Conservation (phyloP, 2,329 filamentous ascomycete species). For the Fusarium foetens region DNA sequence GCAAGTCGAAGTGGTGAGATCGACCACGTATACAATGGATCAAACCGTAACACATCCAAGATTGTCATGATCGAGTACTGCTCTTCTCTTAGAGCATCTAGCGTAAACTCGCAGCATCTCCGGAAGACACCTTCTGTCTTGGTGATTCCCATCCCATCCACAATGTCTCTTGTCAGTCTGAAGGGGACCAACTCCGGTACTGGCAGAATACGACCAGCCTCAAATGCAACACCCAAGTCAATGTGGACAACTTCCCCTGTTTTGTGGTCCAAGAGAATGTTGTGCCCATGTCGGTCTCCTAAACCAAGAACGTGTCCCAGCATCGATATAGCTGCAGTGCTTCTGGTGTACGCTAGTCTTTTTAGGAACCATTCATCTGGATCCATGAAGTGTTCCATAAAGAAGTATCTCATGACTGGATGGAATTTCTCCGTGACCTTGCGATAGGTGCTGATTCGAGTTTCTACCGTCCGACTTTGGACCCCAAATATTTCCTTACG, state of each 20-base stretch:
- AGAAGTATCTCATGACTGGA: slow-evolving; percentile 96
- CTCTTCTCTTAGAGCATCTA: slow-evolving; percentile 94
- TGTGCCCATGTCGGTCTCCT: slow-evolving; percentile 94
- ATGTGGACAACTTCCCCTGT: slow-evolving; percentile 97
- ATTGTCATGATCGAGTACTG: slow-evolving; percentile 99
- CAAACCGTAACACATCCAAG: slow-evolving; percentile 95
- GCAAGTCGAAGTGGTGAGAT: slow-evolving; percentile 76
- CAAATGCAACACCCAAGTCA: slow-evolving; percentile 95
- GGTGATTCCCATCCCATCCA: slow-evolving; percentile 96
- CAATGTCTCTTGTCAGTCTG: slow-evolving; percentile 89
- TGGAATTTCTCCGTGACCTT: slow-evolving; percentile 84
- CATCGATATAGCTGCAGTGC: slow-evolving; percentile 94
- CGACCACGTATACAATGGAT: slow-evolving; percentile 96
- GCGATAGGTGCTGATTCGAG: slow-evolving; percentile 78
- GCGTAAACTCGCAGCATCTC: slow-evolving; percentile 97
- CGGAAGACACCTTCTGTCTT: slow-evolving; percentile 96
- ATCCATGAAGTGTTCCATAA: slow-evolving; percentile 92
- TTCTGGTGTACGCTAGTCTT: slow-evolving; percentile 89
- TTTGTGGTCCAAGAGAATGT: slow-evolving; percentile 90
- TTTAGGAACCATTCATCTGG: slow-evolving; percentile 96
- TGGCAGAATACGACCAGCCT: slow-evolving; percentile 93
- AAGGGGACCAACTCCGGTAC: slow-evolving; percentile 97
- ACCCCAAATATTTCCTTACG: slow-evolving; percentile 82
- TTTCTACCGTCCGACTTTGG: slow-evolving; percentile 74
- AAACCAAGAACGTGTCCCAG: slow-evolving; percentile 92